Conservation (phyloP, 495 filamentous ascomycete species). For the Bathelium albidoporum region DNA sequence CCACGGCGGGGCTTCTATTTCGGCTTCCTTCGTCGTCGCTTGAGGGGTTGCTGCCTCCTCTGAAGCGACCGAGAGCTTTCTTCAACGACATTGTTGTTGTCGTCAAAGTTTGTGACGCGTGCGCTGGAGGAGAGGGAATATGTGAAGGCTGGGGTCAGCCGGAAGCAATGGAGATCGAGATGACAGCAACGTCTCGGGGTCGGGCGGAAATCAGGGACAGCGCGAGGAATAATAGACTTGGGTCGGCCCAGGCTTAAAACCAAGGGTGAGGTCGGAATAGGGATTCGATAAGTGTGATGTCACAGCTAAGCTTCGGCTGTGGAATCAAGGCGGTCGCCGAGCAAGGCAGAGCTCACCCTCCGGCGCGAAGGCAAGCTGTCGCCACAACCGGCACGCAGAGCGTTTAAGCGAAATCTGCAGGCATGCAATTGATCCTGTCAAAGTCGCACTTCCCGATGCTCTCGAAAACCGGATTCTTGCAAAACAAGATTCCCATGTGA, state of each 20-base stretch:
- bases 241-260: background rate
- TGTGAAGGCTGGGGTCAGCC: background rate
- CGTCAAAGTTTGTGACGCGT: too few relatives aligned
- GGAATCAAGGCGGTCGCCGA: background rate
- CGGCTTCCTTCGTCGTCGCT: slow-evolving; percentile 2
- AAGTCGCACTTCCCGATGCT: background rate
- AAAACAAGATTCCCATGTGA: background rate
- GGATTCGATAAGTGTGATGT: background rate
- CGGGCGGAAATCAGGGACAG: background rate
- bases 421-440: background rate
- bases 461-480: background rate
- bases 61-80: background rate
- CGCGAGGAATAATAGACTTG: background rate
- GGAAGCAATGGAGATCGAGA: background rate
- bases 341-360: too few relatives aligned
- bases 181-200: background rate
- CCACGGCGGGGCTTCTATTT: background rate
- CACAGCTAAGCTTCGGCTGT: background rate
- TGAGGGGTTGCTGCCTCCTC: background rate
- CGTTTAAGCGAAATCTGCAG: background rate
- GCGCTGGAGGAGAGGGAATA: too few relatives aligned
- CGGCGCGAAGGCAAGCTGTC: background rate
- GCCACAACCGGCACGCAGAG: background rate
- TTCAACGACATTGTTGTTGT: background rate
- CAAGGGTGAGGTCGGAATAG: background rate